Evolutionary conservation across 1,284 basidiomycete species (phyloP), one percentile per base, ranked within the genome.

Genomic region (Cryptococcus sp.): DNA sequence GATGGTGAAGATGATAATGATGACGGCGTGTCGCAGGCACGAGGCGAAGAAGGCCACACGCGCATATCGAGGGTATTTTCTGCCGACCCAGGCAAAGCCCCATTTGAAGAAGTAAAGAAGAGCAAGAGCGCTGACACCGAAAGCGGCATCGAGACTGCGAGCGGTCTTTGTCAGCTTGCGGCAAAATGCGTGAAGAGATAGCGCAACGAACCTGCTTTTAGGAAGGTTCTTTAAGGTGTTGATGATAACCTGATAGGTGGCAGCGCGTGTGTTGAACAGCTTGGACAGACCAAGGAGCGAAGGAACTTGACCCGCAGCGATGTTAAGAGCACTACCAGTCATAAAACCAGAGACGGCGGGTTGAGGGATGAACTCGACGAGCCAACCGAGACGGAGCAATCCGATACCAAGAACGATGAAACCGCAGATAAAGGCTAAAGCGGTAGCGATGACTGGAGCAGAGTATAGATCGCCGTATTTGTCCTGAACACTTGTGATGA

Each of bases 351-450:
- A 90, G 41, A 98, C 91, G 7, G 93, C 93, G 0, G 93, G 77
- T 59, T 77, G 75, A 50, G 77, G 92, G 43, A 80, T 98, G 75
- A 98, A 95, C 75, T 98, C 95, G 59, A 98, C 88, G 47, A 99
- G 81, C 91, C 94, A 96, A 0, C 95, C 95, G 6, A 98, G 72
- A 26, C 95, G 85, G 3, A 99, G 81, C n/a, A 98, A 79, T 55
- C 96, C 95, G 46, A 99, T 87, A 40, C 84, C 90, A 41, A 98
- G 85, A n/a, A 92, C 89, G 75, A 96, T 91, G 76, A 93, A 91
- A 41, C 95, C 95, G 74, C 86, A 89, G 46, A 97, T 83, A 73
- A 98, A 88, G 0, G 95, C 89, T 20, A 98, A 77, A 0, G 86
- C 86, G 5, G 87, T 91, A 2, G 91, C 95, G 63, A 99, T 97